These are phyloP conservation scores for Backusella circina DNA, from an alignment of 192 early-diverging fungal genomes.

Conservation along the genomic window DNA sequence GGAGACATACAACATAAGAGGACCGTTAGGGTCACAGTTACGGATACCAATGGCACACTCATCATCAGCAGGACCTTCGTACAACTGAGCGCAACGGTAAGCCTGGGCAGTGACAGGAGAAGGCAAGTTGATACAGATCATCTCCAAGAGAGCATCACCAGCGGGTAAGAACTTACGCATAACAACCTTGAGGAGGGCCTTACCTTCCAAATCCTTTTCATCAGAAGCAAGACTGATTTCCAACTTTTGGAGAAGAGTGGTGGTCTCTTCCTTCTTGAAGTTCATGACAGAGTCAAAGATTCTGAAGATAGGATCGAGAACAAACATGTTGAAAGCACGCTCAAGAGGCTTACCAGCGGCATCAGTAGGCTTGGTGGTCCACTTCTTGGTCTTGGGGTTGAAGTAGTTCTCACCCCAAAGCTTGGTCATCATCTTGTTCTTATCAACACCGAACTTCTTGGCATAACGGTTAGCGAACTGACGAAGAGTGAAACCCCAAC, in stretches of 20 bases:
- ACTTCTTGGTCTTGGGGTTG: constrained; percentile 98
- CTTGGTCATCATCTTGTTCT: constrained; percentile 90
- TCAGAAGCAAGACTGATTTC: constrained; percentile 78
- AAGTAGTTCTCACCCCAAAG: constrained; percentile 99
- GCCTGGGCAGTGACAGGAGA: constrained; percentile 89
- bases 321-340: constrained; percentile 97
- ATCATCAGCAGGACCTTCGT: constrained; percentile 94
- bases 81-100: constrained; percentile 91
- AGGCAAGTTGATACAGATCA: constrained; percentile 98
- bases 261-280: constrained; percentile 88
- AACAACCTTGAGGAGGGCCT: constrained; percentile 88
- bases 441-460: constrained; percentile 97
- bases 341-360: constrained; percentile 78
- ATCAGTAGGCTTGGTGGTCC: constrained; percentile 77
- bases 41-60: constrained; percentile 87
- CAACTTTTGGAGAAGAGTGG: constrained; percentile 81
- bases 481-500: constrained; percentile 97
- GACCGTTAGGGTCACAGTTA: constrained; percentile 87
- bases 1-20: constrained; percentile 98
- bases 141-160: constrained; percentile 95
- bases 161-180: constrained; percentile 99
- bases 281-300: constrained; percentile 95
- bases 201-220: constrained; percentile 89
- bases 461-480: constrained; percentile 93
- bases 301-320: constrained; percentile 97